phyloP scores from a whole-genome alignment of 2,329 filamentous ascomycete species.

The Fusarium ramigenum region DNA sequence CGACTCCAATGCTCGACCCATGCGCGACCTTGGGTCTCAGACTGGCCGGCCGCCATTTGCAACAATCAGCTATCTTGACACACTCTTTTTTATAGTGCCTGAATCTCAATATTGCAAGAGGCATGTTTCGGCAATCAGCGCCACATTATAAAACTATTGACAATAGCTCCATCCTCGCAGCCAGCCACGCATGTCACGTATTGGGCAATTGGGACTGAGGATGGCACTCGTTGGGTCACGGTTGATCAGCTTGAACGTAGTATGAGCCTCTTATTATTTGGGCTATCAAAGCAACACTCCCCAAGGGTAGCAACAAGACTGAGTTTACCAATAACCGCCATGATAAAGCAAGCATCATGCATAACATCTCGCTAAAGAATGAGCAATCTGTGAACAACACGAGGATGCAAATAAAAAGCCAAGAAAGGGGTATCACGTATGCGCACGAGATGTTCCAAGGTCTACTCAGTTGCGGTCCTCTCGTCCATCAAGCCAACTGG shows the following conservation, averaged over 20 bases:
- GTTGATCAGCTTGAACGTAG: not conserved
- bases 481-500: conserved; percentile 61
- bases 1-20: conserved; percentile 62
- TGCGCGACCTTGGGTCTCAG: conserved; percentile 65
- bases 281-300: not conserved
- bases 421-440: conserved; percentile 15
- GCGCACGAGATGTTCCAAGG: not conserved
- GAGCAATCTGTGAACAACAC: not conserved
- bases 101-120: not conserved
- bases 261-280: not conserved
- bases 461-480: conserved; percentile 49
- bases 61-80: not conserved
- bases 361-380: not conserved
- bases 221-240: not conserved
- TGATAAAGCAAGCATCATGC: not conserved
- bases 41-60: conserved; percentile 48
- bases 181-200: not conserved
- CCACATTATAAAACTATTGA: not conserved
- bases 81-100: not conserved
- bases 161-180: not conserved
- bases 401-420: not conserved
- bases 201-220: not conserved
- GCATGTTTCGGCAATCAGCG: conserved; percentile 45
- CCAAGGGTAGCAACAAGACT: not conserved
- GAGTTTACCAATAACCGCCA: not conserved